Conservation (phyloP, 495 filamentous ascomycete genomes). For the Penicillium nucicola region DNA sequence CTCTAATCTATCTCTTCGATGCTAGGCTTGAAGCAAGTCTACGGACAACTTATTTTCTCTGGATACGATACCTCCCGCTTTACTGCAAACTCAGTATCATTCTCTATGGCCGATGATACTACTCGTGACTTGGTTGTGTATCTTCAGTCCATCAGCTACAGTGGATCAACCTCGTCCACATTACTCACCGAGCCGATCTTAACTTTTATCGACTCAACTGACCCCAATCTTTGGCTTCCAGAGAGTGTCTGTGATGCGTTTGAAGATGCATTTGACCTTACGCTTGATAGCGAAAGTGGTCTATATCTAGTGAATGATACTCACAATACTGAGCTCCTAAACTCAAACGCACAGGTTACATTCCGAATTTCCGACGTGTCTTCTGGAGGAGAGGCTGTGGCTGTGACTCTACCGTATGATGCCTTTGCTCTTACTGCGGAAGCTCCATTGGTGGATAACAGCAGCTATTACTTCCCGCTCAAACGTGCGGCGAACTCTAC, state of each 20-base stretch:
- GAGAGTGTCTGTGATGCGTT: constrained; percentile 58
- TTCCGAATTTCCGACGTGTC: constrained; percentile 54
- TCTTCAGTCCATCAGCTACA: constrained; percentile 47
- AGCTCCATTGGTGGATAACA: constrained; percentile 48
- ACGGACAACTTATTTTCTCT: constrained; percentile 58
- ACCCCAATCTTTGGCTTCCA: constrained; percentile 68
- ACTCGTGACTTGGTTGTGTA: constrained; percentile 49
- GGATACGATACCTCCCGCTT: constrained; percentile 63
- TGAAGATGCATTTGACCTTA: constrained; percentile 55
- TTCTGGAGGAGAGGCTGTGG: constrained; percentile 44
- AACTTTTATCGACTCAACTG: constrained; percentile 61
- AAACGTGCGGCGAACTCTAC: constrained; percentile 47
- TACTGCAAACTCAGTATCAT: constrained; percentile 49
- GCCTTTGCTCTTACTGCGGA: constrained; percentile 60
- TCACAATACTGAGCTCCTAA: constrained; percentile 46
- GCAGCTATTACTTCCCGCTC: constrained; percentile 60
- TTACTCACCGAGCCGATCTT: constrained; percentile 28
- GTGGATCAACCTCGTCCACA: constrained; percentile 36
- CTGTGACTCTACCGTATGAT: constrained; percentile 60
- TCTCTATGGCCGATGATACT: constrained; percentile 43
- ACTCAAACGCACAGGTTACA: constrained; percentile 42
- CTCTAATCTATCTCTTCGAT: not conserved
- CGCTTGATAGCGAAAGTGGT: constrained; percentile 32
- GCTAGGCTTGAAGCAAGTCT: constrained; percentile 43
- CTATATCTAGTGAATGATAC: constrained; percentile 38